Conservation (phyloP, 139 green algal species). For the Chlamydomonas sp. region DNA sequence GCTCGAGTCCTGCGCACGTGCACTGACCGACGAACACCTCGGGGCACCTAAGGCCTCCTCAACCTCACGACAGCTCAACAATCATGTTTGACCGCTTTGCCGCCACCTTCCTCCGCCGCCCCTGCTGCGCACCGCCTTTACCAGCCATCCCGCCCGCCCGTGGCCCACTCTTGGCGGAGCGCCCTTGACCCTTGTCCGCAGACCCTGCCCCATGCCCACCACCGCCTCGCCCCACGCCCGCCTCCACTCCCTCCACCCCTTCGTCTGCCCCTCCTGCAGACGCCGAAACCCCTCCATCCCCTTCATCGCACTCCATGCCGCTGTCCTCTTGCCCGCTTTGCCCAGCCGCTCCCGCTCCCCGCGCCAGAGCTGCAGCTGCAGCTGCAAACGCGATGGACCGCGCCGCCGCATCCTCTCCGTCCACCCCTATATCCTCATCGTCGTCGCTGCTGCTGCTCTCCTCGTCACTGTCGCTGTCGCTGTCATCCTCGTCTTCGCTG, state of each 20-base stretch:
- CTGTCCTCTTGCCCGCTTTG: neutral
- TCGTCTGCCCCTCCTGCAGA: too few relatives aligned
- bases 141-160: neutral
- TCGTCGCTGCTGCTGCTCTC: neutral
- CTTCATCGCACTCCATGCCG: too few relatives aligned
- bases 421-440: neutral
- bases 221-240: too few relatives aligned
- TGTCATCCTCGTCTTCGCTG: neutral
- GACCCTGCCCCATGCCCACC: too few relatives aligned
- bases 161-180: too few relatives aligned
- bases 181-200: too few relatives aligned
- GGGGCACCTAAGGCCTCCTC: too few relatives aligned
- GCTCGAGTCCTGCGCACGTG: too few relatives aligned
- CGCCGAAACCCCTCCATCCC: too few relatives aligned
- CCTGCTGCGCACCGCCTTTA: neutral
- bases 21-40: too few relatives aligned
- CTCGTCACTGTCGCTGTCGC: neutral
- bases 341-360: neutral
- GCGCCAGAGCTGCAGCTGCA: neutral
- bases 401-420: neutral
- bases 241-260: too few relatives aligned
- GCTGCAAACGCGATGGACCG: too few relatives aligned
- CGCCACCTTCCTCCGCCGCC: constrained; percentile 10
- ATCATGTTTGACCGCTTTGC: constrained; percentile 20
- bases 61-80: neutral